These are phyloP conservation scores for Lithospermum erythrorhizon DNA, from an alignment of 257 asterid species.

Conservation along the genomic window DNA sequence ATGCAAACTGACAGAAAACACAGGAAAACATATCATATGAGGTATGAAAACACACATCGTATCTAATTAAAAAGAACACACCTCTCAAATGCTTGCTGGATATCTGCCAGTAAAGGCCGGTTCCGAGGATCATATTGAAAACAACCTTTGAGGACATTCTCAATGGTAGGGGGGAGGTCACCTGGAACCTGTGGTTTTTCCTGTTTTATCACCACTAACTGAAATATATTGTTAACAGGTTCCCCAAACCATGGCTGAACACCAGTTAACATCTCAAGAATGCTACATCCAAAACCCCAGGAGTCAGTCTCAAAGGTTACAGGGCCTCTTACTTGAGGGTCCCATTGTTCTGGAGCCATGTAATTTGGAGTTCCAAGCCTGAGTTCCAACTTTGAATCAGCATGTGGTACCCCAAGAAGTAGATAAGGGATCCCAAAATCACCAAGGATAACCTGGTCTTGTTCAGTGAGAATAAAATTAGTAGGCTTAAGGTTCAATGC, in stretches of 20 bases:
- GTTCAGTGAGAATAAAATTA: constrained; percentile 46
- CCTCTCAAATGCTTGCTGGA: constrained; percentile 52
- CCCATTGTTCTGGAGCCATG: constrained; percentile 76
- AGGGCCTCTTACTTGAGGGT: constrained; percentile 61
- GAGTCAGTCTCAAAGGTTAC: constrained; percentile 54
- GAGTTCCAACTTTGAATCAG: constrained; percentile 24
- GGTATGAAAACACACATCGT: not conserved
- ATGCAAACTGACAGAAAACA: not conserved
- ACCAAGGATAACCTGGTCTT: constrained; percentile 37
- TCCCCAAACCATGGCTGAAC: constrained; percentile 47
- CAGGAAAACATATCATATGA: not conserved
- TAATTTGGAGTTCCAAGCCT: constrained; percentile 54
- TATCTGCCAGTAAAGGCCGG: constrained; percentile 50
- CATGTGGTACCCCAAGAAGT: constrained; percentile 38
- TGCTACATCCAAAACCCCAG: constrained; percentile 64
- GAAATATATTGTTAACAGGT: constrained; percentile 36
- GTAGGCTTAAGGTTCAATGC: constrained; percentile 57
- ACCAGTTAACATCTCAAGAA: constrained; percentile 57
- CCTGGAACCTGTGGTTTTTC: constrained; percentile 54
- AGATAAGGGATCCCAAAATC: constrained; percentile 54
- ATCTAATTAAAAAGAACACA: not conserved
- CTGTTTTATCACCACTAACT: constrained; percentile 28
- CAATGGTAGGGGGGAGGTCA: constrained; percentile 46
- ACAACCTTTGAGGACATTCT: constrained; percentile 44
- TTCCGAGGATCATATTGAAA: constrained; percentile 54